phyloP scores from a whole-genome alignment of 2,329 filamentous ascomycete genomes.

The Tricladium varicosporioides region DNA sequence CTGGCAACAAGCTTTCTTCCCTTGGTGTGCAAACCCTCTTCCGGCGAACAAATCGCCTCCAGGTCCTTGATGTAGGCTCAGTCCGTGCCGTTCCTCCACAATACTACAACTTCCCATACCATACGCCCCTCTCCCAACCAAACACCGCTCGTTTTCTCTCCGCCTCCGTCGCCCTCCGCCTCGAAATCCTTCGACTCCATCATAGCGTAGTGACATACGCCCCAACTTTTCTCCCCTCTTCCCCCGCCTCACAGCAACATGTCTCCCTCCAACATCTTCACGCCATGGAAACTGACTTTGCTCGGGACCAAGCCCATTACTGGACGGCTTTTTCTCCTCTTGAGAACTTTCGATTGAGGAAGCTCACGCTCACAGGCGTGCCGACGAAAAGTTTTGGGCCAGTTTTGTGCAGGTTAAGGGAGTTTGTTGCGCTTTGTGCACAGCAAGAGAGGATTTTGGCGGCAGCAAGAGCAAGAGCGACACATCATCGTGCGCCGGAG shows the following conservation, averaged over 20 bases:
- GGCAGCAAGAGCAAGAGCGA: constrained; percentile 15
- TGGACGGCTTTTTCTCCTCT: constrained; percentile 52
- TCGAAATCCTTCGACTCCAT: constrained; percentile 53
- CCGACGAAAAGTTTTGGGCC: constrained; percentile 53
- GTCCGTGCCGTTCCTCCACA: constrained; percentile 25
- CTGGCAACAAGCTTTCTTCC: constrained; percentile 47
- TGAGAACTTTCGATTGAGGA: constrained; percentile 53
- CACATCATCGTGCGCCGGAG: constrained; percentile 38
- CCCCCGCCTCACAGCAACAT: background rate
- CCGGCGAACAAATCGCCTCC: constrained; percentile 42
- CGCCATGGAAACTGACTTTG: constrained; percentile 37
- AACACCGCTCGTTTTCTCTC: constrained; percentile 20
- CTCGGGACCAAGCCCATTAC: constrained; percentile 38
- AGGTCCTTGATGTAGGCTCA: constrained; percentile 52
- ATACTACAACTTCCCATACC: background rate
- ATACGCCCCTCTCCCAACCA: constrained; percentile 10
- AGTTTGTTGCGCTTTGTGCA: constrained; percentile 47
- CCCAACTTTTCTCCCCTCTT: constrained; percentile 36
- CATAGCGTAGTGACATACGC: constrained; percentile 59
- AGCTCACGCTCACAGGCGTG: constrained; percentile 52
- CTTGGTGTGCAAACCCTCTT: constrained; percentile 45
- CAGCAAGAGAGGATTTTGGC: constrained; percentile 48
- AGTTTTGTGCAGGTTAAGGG: constrained; percentile 45
- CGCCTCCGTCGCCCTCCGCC: constrained; percentile 48
- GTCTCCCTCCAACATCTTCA: constrained; percentile 33